Percentiles rank a stretch among this genome's conserved stretches.
Evolutionary conservation across 441 rosid species (phyloP).

Genomic region (Corymbia citriodora): DNA sequence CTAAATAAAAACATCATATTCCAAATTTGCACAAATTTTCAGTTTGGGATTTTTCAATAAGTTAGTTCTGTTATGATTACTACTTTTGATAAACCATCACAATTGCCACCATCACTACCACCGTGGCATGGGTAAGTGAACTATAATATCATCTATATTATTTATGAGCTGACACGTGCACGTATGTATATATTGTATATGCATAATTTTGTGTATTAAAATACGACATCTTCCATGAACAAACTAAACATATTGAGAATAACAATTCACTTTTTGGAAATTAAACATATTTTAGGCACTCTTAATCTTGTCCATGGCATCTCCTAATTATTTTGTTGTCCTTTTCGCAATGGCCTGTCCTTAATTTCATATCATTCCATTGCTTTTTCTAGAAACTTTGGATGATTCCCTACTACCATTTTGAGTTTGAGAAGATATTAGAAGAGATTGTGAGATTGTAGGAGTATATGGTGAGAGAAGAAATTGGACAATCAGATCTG

Average conservation of each 20-base stretch:
- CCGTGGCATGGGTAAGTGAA: not conserved
- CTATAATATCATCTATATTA: not conserved
- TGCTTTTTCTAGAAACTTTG: not conserved
- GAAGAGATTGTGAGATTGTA: not conserved
- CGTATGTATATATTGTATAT: no score
- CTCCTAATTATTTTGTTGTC: not conserved
- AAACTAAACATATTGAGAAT: not conserved
- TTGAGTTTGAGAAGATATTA: not conserved
- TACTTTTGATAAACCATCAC: not conserved
- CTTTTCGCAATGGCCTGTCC: not conserved
- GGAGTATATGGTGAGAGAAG: accelerated
- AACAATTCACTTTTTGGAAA: not conserved
- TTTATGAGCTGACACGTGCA: not conserved
- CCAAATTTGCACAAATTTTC: not conserved
- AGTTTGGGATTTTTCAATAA: not conserved
- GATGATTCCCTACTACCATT: not conserved
- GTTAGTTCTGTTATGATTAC: not conserved
- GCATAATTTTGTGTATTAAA: not conserved
- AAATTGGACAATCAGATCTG: not conserved
- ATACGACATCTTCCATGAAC: not conserved
- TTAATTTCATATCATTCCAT: not conserved
- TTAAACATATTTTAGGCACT: not conserved
- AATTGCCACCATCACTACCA: not conserved
- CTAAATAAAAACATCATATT: not conserved
- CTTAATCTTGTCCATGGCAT: not conserved